Evolutionary conservation across 2,329 filamentous ascomycete genomes (phyloP), one percentile per base, ranked within the genome.

Genomic region (Microcyclosporella mali): DNA sequence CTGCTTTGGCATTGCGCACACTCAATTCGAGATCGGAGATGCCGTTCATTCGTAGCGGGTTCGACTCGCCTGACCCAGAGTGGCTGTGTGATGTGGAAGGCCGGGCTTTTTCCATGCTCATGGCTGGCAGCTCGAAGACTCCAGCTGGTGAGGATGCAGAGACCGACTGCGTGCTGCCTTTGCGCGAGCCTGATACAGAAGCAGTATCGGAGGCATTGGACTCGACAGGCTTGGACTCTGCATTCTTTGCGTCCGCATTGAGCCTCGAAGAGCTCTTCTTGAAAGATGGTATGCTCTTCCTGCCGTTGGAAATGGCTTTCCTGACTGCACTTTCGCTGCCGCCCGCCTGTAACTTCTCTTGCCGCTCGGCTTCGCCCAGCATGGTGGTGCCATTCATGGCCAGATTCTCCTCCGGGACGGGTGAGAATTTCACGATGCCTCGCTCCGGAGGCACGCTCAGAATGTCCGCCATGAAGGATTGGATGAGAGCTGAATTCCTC

Each of bases 401-500:
- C 12, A 86, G 66, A 49, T 84, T 83, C 43, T 87, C 82, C 56
- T 90, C 85, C 0, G 75, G 63, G 3, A 87, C 76, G 1, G 82
- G 69, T 6, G 80, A 66, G 56, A 90, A 95, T 27, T 81, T 79
- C 43, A 95, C 66, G 27, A 88, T 73, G 1, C 88, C 88, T 30
- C 86, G 76, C 1, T 77, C 70, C 0, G 81, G 64, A 0, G 72
- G 57, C 2, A 94, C 85, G 2, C 78, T 76, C 0, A 94, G 70
- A 1, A 80, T 72, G 17, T 87, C 82, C 11, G 80, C 73, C 63
- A 95, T 75, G 61, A 85, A 82, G n/a, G 71, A 73, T 59, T 92
- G 85, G 3, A 94, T 76, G 14, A 94, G 67, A n/a, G 75, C 73
- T 1, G 86, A 80, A 62, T 90, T 92, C 49, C 87, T 79, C 61